Evolutionary conservation across 1,284 basidiomycete species (phyloP).

Genomic region (Irpex sp.): DNA sequence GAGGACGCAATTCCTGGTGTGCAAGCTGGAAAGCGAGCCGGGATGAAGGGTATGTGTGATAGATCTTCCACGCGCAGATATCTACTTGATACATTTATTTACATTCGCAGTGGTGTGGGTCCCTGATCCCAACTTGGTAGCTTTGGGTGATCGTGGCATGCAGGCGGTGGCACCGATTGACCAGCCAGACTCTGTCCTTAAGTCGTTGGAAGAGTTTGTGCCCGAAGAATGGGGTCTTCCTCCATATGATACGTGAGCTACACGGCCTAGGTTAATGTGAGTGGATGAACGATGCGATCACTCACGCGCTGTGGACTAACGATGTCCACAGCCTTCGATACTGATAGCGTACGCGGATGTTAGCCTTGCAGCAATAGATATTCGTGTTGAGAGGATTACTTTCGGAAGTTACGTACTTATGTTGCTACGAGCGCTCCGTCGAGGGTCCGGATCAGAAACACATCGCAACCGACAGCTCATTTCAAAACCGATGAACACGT

Average conservation of each 20-base stretch:
- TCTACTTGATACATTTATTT: neutral
- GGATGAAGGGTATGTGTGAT: conserved; percentile 75
- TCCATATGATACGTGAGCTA: conserved; percentile 38
- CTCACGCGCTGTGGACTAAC: too few species aligned
- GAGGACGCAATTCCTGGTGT: conserved; percentile 74
- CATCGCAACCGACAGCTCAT: too few species aligned
- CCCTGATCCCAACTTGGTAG: conserved; percentile 61
- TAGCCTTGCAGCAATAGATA: too few species aligned
- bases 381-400: too few species aligned
- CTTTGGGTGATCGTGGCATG: conserved; percentile 26
- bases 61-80: too few species aligned
- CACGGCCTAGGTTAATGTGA: neutral
- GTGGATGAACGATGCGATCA: neutral
- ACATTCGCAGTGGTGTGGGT: conserved; percentile 45
- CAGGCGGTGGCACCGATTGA: conserved; percentile 23
- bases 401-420: too few species aligned
- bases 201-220: conserved; percentile 61
- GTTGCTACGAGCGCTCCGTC: too few species aligned
- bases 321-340: too few species aligned
- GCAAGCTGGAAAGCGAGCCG: conserved; percentile 72
- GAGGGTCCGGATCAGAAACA: too few species aligned
- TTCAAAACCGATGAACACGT: too few species aligned
- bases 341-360: too few species aligned
- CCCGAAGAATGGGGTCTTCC: conserved; percentile 79
- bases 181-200: conserved; percentile 49